Conservation (phyloP, 2,329 filamentous ascomycete genomes). For the Fusarium nisikadoi region DNA sequence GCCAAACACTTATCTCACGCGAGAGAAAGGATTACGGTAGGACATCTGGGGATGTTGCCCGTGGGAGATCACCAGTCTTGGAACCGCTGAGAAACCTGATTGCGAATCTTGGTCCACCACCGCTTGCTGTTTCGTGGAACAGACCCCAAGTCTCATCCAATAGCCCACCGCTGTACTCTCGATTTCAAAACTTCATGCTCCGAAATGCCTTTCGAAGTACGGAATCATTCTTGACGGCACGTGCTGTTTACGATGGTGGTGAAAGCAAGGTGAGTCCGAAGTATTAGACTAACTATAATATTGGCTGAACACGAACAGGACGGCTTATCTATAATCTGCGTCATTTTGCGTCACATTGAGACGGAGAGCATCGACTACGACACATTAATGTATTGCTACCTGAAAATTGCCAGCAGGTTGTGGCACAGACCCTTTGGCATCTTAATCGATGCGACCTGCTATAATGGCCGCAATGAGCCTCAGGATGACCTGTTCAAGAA, state of each 20-base stretch:
- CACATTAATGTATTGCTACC: constrained; percentile 72
- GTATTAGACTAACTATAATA: not conserved
- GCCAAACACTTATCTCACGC: constrained; percentile 70
- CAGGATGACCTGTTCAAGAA: constrained; percentile 73
- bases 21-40: constrained; percentile 68
- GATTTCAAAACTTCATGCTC: constrained; percentile 79
- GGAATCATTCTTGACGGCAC: constrained; percentile 71
- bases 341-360: constrained; percentile 75
- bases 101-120: constrained; percentile 73
- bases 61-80: constrained; percentile 65
- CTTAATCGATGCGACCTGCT: constrained; percentile 76
- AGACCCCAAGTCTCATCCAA: constrained; percentile 73
- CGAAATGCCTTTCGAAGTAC: constrained; percentile 73
- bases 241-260: constrained; percentile 76
- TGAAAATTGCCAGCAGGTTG: constrained; percentile 76
- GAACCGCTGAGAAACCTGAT: constrained; percentile 71
- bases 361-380: constrained; percentile 73
- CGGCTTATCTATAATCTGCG: constrained; percentile 74
- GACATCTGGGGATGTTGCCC: constrained; percentile 63
- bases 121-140: constrained; percentile 76
- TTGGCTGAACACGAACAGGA: constrained; percentile 57
- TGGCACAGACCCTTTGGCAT: constrained; percentile 77
- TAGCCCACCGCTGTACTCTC: constrained; percentile 70
- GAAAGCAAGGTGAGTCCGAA: constrained; percentile 68
- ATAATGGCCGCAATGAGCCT: constrained; percentile 73